These are phyloP conservation scores for Sanguinoderma infundibulare DNA, from an alignment of 1,284 basidiomycete species.

Conservation along the genomic window DNA sequence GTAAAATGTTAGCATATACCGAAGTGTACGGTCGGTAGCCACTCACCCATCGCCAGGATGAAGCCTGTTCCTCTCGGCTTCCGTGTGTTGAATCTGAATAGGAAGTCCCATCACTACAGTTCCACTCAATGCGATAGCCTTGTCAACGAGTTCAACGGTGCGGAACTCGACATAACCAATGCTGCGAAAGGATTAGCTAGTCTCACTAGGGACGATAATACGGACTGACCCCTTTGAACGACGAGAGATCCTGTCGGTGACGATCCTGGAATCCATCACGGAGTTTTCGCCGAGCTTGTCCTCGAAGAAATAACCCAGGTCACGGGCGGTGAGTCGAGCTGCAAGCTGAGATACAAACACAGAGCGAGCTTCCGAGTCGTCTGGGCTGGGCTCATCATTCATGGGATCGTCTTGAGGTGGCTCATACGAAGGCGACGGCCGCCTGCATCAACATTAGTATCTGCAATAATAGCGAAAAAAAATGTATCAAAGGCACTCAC, in stretches of 20 bases:
- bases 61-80: constrained; percentile 93
- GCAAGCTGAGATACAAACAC: constrained; percentile 99
- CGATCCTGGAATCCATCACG: constrained; percentile 94
- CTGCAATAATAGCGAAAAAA: background rate
- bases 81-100: constrained; percentile 94
- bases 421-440: constrained; percentile 77
- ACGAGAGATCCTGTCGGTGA: constrained; percentile 91
- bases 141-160: constrained; percentile 87
- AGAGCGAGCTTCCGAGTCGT: constrained; percentile 94
- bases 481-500: constrained; percentile 4
- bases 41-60: constrained; percentile 82
- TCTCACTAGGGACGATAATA: background rate
- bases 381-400: constrained; percentile 80
- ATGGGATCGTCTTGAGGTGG: constrained; percentile 63
- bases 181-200: constrained; percentile 37
- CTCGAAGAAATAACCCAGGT: constrained; percentile 98
- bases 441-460: constrained; percentile 41
- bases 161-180: constrained; percentile 98
- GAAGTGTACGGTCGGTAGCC: constrained; percentile 3
- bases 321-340: constrained; percentile 91
- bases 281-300: constrained; percentile 91
- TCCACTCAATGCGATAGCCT: constrained; percentile 88
- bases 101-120: constrained; percentile 98
- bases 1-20: constrained; percentile 6
- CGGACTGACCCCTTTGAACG: constrained; percentile 89